Evolutionary conservation across 306 rosid genomes (phyloP), one percentile per base, ranked within the genome.

Genomic region (Parietaria judaica): DNA sequence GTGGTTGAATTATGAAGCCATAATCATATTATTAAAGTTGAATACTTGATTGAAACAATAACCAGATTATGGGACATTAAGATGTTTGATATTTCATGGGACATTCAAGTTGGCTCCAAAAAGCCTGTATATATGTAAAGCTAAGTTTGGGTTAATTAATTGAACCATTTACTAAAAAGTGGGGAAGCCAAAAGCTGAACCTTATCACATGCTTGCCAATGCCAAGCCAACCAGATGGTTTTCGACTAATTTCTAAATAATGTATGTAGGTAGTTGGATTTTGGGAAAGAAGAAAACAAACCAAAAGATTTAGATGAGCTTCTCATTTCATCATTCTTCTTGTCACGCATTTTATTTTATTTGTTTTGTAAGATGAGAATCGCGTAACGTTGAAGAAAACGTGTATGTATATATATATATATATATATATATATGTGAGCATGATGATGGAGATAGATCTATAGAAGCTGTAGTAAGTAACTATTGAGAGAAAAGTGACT

Each of bases 121-220:
- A 41, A 31, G 8, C 11, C 5, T 4, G 41, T 23, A 23, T 23
- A 38, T 52, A 73, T 43, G 51, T 51, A 47, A 9, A 6, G 14
- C 7, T 58, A 41, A 41, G 3, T 41, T 41, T 41, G 6, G 45
- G 45, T 41, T 41, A 5, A 5, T 41, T 8, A 70, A 48, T 63
- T 65, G 77, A 64, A 65, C 65, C 76, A 57, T 78, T 72, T 58
- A 69, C 73, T 66, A 54, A 45, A 67, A 34, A 44, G 45, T 63
- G 68, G 70, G 68, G 50, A 47, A 60, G 51, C 5, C 77, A 76
- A 81, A 86, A 76, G 81, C 87, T 80, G 76, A 84, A 50, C 72
- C 31, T 15, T 49, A 39, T 67, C 89, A 82, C 95, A 80, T 84
- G 87, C 74, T 51, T 73, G 75, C 79, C 82, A n/a, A n/a, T n/a